Conservation (phyloP, 129 eudicot species). For the Tagetes erecta region DNA sequence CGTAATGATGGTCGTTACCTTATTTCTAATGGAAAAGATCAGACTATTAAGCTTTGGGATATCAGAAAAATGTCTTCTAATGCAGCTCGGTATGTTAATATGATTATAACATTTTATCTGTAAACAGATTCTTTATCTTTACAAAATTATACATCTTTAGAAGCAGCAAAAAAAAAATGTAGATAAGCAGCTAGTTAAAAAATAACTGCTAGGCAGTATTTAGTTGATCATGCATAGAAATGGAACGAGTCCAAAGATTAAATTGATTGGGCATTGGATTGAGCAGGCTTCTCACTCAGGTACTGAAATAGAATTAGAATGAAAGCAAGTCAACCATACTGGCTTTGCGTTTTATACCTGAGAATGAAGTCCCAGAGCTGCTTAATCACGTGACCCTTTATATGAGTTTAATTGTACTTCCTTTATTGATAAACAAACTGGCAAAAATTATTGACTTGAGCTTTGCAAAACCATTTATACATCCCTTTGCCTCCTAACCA, state of each 20-base stretch:
- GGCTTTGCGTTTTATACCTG: no score
- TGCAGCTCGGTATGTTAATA: conserved; percentile 55
- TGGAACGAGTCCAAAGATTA: not conserved
- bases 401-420: no score
- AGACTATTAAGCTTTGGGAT: conserved; percentile 95
- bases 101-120: not conserved
- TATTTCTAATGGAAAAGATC: conserved; percentile 96
- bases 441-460: no score
- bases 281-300: not conserved
- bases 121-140: not conserved
- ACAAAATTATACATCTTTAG: conserved; percentile 6
- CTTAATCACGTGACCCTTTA: no score
- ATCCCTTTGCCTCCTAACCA: no score
- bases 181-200: not conserved
- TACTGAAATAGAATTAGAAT: not conserved
- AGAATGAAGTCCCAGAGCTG: no score
- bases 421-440: no score
- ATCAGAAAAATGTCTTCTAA: conserved; percentile 84
- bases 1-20: conserved; percentile 93
- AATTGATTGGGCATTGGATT: not conserved
- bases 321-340: not conserved
- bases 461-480: no score
- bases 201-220: not conserved
- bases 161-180: conserved; percentile 7
- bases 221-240: conserved; percentile 1